Conservation (phyloP, 768 basidiomycete genomes). For the Pulveroboletus frians region DNA sequence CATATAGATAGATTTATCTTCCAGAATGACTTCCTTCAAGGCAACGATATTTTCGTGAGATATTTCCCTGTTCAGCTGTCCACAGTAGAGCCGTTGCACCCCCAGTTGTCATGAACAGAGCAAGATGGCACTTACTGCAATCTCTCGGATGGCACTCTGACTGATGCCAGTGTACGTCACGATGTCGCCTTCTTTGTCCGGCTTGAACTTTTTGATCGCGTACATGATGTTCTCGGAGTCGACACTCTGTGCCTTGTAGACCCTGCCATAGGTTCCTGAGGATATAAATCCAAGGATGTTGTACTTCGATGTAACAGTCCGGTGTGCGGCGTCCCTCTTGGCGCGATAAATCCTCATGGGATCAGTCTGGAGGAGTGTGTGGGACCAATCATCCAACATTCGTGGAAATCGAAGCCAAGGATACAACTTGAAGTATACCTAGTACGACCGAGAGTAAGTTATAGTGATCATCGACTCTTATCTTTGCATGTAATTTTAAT, state of each 20-base stretch:
- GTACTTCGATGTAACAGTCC: conserved; percentile 76
- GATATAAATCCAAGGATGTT: conserved; percentile 95
- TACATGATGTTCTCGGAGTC: conserved; percentile 68
- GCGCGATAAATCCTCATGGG: conserved; percentile 84
- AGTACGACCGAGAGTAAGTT: neutral
- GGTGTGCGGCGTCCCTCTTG: conserved; percentile 65
- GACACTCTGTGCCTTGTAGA: conserved; percentile 89
- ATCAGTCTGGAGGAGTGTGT: conserved; percentile 43
- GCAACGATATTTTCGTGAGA: conserved; percentile 88
- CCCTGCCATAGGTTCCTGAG: conserved; percentile 96
- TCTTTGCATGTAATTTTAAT: no score
- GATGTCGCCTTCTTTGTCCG: conserved; percentile 97
- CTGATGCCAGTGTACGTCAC: conserved; percentile 95
- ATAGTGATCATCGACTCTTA: no score
- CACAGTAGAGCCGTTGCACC: neutral
- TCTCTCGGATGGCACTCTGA: conserved; percentile 96
- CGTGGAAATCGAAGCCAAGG: neutral
- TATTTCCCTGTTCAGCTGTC: conserved; percentile 82
- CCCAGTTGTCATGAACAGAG: conserved; percentile 14
- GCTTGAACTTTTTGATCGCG: conserved; percentile 99
- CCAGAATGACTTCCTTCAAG: conserved; percentile 90
- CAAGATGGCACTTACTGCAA: conserved; percentile 57
- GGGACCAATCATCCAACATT: conserved; percentile 36
- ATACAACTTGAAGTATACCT: neutral
- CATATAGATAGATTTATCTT: conserved; percentile 99